Evolutionary conservation across 2,329 filamentous ascomycete species (phyloP), one percentile per base, ranked within the genome.

Genomic region (Fusarium solani-melongenae): DNA sequence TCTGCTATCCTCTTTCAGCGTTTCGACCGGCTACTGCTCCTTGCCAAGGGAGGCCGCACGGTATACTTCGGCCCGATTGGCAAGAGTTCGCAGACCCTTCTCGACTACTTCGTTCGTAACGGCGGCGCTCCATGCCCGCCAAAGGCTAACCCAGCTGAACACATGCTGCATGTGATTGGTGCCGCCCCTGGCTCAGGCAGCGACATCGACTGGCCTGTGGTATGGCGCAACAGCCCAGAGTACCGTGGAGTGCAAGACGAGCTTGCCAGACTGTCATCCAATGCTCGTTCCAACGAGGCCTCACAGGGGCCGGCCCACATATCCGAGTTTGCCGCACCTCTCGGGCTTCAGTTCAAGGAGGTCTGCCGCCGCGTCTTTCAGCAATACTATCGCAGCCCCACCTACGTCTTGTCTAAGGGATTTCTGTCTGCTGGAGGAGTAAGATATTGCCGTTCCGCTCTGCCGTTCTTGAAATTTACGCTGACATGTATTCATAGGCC

Each of bases 11-110:
- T 88, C 5, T 92, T 31, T 10, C 29, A 31, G 29, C 29, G 29
- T 9, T 31, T 31, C 29, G 9, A 31, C 9, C 29, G 29, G 0
- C 81, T 92, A 1, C 88, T 92, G 74, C 83, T 92, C 2, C 88
- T 89, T 12, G 85, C 29, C 29, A 31, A 31, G 29, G 29, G 90
- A 31, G 91, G 91, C 1, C 88, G 85, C 75, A 92, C 90, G 0
- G 89, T 92, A 6, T 92, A 92, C 77, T 92, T 92, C 77, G 91
- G 90, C 24, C 87, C 91, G 1, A 88, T 92, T 33, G 90, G 91
- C 1, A 77, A 86, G 2, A 86, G 89, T 71, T 90, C 89, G 0
- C 81, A 82, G 11, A 86, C 83, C 2, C 78, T 92, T 68, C 84
- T 88, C 2, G 82, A 83, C 64, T 92, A 92, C 79, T 94, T 94